Evolutionary conservation across 805 yeast species (phyloP).

Genomic region (Pichia heedii): DNA sequence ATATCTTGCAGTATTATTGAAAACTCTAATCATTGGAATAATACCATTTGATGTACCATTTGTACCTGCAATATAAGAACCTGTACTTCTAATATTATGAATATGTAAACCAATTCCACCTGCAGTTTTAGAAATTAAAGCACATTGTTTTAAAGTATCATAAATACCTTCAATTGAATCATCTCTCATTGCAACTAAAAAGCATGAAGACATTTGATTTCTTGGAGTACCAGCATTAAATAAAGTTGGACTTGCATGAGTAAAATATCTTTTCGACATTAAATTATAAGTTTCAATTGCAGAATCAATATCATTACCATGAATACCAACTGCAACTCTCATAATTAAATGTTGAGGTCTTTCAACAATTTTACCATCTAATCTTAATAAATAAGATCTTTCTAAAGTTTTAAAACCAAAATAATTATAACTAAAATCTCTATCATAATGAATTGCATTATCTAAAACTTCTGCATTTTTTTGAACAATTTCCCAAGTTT

Average conservation of each 20-base stretch:
- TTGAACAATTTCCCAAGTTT: slow-evolving; percentile 53
- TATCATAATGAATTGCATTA: slow-evolving; percentile 55
- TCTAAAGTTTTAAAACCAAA: slow-evolving; percentile 89
- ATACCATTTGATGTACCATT: slow-evolving; percentile 90
- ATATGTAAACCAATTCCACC: slow-evolving; percentile 94
- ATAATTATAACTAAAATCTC: slow-evolving; percentile 72
- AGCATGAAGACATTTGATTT: slow-evolving; percentile 86
- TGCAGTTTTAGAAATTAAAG: slow-evolving; percentile 85
- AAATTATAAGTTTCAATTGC: slow-evolving; percentile 77
- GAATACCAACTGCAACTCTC: slow-evolving; percentile 91
- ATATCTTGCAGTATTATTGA: slow-evolving; percentile 91
- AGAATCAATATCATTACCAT: slow-evolving; percentile 52
- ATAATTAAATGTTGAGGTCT: slow-evolving; percentile 86
- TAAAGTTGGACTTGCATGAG: slow-evolving; percentile 92
- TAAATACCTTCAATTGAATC: slow-evolving; percentile 96
- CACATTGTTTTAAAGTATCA: slow-evolving; percentile 78
- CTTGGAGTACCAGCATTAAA: slow-evolving; percentile 87
- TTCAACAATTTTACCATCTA: slow-evolving; percentile 61
- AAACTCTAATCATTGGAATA: slow-evolving; percentile 91
- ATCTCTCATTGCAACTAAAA: slow-evolving; percentile 81
- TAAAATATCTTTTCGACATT: slow-evolving; percentile 82
- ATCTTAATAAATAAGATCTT: slow-evolving; percentile 69
- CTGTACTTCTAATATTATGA: slow-evolving; percentile 81
- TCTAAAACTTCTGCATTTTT: slow-evolving; percentile 54
- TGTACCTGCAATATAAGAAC: slow-evolving; percentile 83